Percentiles rank a stretch among this genome's conserved stretches.
Evolutionary conservation across 2,329 filamentous ascomycete genomes (phyloP).

Genomic region (Harringtonia aguacate): DNA sequence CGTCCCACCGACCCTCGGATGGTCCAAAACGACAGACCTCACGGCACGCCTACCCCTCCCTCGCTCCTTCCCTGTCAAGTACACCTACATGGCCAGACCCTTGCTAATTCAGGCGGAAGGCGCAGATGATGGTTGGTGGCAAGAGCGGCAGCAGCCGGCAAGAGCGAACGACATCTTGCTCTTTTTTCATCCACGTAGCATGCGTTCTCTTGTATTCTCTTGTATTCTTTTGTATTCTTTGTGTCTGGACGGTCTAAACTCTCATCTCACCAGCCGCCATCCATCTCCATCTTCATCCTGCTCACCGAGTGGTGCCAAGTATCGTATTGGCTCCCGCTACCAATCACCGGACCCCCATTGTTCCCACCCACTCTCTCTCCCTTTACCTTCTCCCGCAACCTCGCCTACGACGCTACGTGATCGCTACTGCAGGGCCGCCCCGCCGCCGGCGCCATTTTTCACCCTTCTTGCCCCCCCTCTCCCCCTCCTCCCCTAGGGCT

Average conservation of each 20-base stretch:
- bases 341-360: not conserved
- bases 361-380: conserved; percentile 1
- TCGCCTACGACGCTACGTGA: conserved; percentile 2
- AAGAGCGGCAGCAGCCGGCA: not conserved
- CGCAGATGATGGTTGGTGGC: not conserved
- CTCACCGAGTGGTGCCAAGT: no score
- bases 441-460: conserved; percentile 2
- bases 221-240: not conserved
- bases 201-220: no score
- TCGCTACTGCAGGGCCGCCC: conserved; percentile 10
- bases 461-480: not conserved
- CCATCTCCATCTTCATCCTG: not conserved
- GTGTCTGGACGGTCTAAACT: not conserved
- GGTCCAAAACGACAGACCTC: not conserved
- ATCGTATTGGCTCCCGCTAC: no score
- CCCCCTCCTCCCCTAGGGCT: not conserved
- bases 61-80: not conserved
- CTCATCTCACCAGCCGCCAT: not conserved
- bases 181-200: no score
- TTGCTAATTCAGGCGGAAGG: not conserved
- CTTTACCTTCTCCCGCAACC: not conserved
- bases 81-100: not conserved
- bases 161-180: not conserved
- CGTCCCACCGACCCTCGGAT: conserved; percentile 3
- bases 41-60: not conserved